A percentile compares a stretch with the other conserved stretches of the same genome.
phyloP scores from a whole-genome alignment of 2,329 filamentous ascomycete species.

The Neocatenulostroma microsporum region DNA sequence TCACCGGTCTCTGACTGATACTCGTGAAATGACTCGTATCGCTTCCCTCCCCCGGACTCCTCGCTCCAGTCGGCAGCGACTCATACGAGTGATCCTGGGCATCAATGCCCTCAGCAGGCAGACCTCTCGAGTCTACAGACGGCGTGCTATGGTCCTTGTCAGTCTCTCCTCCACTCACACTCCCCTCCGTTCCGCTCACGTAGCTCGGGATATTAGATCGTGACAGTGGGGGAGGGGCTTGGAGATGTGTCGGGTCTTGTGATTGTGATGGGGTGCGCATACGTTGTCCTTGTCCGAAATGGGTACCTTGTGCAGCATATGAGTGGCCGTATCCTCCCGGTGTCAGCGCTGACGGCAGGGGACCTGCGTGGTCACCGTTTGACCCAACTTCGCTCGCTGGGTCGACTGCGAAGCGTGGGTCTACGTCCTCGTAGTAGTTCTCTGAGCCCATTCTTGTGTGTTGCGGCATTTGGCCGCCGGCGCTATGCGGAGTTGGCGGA shows the following conservation, averaged over 20 bases:
- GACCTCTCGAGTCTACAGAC: no score
- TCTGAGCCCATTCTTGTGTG: slow-evolving; percentile 34
- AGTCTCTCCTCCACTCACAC: no score
- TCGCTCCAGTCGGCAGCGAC: slow-evolving; percentile 53
- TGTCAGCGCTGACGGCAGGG: slow-evolving; percentile 14
- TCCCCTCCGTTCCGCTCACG: slow-evolving; percentile 6
- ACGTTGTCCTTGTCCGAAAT: slow-evolving; percentile 5
- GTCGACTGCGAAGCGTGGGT: slow-evolving; percentile 69
- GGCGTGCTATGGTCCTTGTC: no score
- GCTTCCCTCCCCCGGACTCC: slow-evolving; percentile 56
- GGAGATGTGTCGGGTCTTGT: slow-evolving; percentile 5
- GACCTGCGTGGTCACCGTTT: slow-evolving; percentile 8
- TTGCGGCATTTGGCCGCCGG: slow-evolving; percentile 2
- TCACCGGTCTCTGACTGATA: slow-evolving; percentile 78
- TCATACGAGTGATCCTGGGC: no score
- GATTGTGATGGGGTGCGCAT: slow-evolving; percentile 9
- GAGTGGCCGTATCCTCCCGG: slow-evolving; percentile 10
- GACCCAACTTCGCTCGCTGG: slow-evolving; percentile 12
- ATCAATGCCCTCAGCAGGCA: no score
- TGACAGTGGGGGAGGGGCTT: slow-evolving; percentile 3
- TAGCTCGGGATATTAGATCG: slow-evolving; percentile 8
- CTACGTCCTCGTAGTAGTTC: slow-evolving; percentile 86
- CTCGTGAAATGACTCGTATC: slow-evolving; percentile 84
- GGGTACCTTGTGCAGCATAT: not conserved
- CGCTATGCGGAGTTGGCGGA: slow-evolving; percentile 12